A percentile compares a stretch with the other conserved stretches of the same genome.
Evolutionary conservation across 2,329 filamentous ascomycete species (phyloP).

Genomic region (Arthroderma sp.): DNA sequence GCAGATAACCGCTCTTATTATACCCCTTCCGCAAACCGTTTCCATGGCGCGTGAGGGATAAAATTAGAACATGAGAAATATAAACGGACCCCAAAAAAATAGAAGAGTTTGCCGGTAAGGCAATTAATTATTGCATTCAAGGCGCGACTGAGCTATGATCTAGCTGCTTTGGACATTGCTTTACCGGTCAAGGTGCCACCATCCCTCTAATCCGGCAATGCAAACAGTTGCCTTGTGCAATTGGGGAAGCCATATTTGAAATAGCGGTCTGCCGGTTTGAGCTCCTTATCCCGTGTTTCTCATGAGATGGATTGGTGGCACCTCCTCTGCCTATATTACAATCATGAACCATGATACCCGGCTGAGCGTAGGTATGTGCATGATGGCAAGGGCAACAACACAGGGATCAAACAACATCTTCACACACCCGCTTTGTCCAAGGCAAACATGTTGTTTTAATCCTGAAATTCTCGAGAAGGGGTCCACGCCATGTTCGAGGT

Average conservation of each 20-base stretch:
- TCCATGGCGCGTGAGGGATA: constrained; percentile 1
- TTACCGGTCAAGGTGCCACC: not conserved
- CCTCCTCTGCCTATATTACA: not conserved
- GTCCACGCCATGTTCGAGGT: too few relatives aligned
- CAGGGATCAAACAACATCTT: not conserved
- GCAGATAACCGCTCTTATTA: not conserved
- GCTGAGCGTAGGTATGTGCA: not conserved
- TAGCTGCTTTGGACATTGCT: not conserved
- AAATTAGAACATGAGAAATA: not conserved
- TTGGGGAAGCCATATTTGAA: not conserved
- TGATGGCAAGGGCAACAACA: not conserved
- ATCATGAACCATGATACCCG: not conserved
- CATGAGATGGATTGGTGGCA: not conserved
- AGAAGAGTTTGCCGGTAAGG: not conserved
- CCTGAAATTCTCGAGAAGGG: too few relatives aligned
- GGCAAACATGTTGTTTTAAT: not conserved
- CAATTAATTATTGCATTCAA: not conserved
- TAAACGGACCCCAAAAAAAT: not conserved
- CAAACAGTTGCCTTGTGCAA: not conserved
- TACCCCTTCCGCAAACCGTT: not conserved
- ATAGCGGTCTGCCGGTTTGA: not conserved
- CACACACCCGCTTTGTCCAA: not conserved
- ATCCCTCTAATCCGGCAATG: not conserved
- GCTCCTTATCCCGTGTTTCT: not conserved
- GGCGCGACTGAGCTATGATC: not conserved